Base-by-base conservation (phyloP, 768 basidiomycete genomes). In the Tricholoma sp. region DNA sequence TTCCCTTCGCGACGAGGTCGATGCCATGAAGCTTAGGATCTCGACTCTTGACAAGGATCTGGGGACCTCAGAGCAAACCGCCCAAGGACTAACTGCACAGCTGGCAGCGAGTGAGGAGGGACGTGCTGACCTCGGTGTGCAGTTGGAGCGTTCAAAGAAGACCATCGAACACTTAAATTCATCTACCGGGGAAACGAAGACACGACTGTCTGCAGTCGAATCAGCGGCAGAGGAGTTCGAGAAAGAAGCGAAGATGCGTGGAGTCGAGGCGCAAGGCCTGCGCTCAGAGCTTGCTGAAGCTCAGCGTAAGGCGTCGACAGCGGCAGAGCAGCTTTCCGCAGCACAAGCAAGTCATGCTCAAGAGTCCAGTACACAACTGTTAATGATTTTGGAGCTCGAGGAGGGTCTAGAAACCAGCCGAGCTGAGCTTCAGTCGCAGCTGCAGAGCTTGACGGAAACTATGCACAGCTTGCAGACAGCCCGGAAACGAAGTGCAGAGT, bases 391-490 rank as follows among this genome's bases (percentile, higher is more conserved):
- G 53, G 56, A 55, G 7, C 56, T 64, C 2, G 56, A 64, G 17
- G 39, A 31, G 11, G 52, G 20, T 32, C 36, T 57, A 11, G 41
- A 56, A 24, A 31, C 32, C 10, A 53, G 20, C 1, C 55, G 50
- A 31, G 15, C 49, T 3, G 53, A 63, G 44, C 34, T 63, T 8
- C 58, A 61, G 52, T 34, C 44, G 4, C 57, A 61, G 7, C 15
- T 66, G 36, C 39, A 61, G 8, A 45, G 54, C 29, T 39, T 70
- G 28, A 53, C 31, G 5, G 58, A 61, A 41, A 53, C 55, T 11
- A 65, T 52, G 53, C 53, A 28, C 9, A 57, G 47, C 20, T 49
- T 69, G 15, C 57, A 45, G 12, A 47, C 53, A 4, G 72, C 66
- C 53, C 56, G 47, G 32, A 41, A 50, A 24, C 61, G 61, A 28